Percentiles rank a stretch among this genome's conserved stretches.
Evolutionary conservation across 441 rosid genomes (phyloP).

Genomic region (Euphorbia corollata): DNA sequence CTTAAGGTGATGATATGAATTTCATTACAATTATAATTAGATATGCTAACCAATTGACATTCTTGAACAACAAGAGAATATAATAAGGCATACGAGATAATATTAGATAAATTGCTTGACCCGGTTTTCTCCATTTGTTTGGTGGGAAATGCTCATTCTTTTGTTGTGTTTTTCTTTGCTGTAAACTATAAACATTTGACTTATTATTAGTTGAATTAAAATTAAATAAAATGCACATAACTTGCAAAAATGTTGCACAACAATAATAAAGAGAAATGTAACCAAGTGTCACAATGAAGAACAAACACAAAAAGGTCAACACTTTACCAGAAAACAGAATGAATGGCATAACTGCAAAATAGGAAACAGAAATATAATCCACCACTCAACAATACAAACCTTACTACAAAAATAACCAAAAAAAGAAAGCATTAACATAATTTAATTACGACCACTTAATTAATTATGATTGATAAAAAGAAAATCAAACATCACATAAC

Average conservation of each 20-base stretch:
- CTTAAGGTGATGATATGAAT: not conserved
- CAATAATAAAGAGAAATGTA: not conserved
- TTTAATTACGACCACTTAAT: not conserved
- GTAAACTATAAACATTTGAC: not conserved
- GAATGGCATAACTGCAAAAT: constrained; percentile 11
- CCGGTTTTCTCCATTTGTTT: not conserved
- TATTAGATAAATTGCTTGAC: not conserved
- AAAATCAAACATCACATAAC: not conserved
- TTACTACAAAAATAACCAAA: too few relatives aligned
- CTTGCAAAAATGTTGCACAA: not conserved
- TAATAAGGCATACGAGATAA: not conserved
- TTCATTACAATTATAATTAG: not conserved
- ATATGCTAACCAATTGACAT: not conserved
- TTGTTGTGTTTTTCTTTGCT: not conserved
- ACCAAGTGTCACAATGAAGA: not conserved
- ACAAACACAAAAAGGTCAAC: not conserved
- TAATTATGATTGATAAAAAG: not conserved
- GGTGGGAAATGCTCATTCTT: not conserved
- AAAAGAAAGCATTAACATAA: not conserved
- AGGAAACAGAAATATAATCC: constrained; percentile 1
- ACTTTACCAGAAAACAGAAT: not conserved
- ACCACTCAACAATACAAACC: not conserved
- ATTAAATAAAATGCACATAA: not conserved
- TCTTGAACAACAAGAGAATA: not conserved
- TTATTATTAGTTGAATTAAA: not conserved